Evolutionary conservation across 805 yeast genomes (phyloP), one percentile per base, ranked within the genome.

Genomic region (Yueomyces sinensis): DNA sequence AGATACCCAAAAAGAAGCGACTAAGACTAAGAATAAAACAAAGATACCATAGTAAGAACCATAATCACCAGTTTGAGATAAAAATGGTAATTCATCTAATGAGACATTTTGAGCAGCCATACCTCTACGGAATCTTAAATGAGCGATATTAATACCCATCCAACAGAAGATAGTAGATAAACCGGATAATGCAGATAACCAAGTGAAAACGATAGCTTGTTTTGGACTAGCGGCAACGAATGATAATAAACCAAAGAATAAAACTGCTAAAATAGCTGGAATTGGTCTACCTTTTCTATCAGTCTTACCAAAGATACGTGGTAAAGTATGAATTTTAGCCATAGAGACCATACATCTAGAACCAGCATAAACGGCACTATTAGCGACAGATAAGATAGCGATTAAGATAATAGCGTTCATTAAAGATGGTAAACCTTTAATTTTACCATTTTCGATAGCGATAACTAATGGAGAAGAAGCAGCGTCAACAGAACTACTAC

Each of bases 281-380:
- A 80, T 53, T 14, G 95, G 94, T 49, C 94, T 70, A 38, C 94
- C 94, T 35, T 61, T 63, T 43, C 79, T 68, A 54, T 83, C 94
- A 40, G 82, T 72, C 59, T 78, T 78, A 25, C 76, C 74, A 36
- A 77, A 66, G 22, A 66, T 47, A 36, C 59, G 58, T 27, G 86
- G 87, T 15, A 77, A 76, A 45, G 68, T 66, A 15, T 78, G 74
- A 53, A 74, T 76, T 30, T 71, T 74, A 9, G 82, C 77, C 58
- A 78, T 64, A 6, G 82, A 69, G 3, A 77, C 74, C 41, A 77
- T 58, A 9, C 82, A 74, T 54, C 87, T 70, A 13, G 83, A 73
- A 41, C 80, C 70, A 9, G 76, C 82, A 50, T 68, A 79, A 9
- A 76, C 77, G 1, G 82, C 70, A 9, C 83, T 71, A 54, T 79